phyloP scores from a whole-genome alignment of 225 moss, liverwort and hornwort species.

The Ulota crispa region DNA sequence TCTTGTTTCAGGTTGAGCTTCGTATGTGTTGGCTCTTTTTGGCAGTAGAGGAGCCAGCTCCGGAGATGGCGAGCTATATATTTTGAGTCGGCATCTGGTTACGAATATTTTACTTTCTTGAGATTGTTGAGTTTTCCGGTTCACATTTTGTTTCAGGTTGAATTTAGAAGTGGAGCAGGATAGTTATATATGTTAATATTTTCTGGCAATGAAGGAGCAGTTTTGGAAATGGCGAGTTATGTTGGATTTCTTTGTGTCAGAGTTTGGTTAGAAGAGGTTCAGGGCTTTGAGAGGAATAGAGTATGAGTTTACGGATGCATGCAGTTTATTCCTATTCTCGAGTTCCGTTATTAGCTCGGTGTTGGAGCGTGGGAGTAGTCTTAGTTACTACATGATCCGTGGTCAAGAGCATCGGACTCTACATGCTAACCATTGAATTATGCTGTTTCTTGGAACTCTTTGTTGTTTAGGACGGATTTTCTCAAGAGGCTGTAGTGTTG shows the following conservation, averaged over 20 bases:
- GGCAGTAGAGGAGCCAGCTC: neutral
- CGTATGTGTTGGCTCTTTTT: no score
- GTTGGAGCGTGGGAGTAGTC: no score
- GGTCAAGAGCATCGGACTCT: no score
- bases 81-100: neutral
- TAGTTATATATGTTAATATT: no score
- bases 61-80: neutral
- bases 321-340: neutral
- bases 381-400: no score
- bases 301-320: neutral
- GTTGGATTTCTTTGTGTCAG: neutral
- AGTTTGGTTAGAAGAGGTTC: neutral
- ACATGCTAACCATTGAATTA: no score
- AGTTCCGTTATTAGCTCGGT: neutral
- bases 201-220: neutral
- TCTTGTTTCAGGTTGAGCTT: neutral
- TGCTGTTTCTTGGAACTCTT: no score
- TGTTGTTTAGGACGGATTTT: no score
- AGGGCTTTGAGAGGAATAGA: neutral
- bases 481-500: no score
- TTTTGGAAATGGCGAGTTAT: neutral
- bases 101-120: neutral
- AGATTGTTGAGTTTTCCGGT: neutral
- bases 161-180: neutral
- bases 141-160: neutral